These are phyloP conservation scores for Populus tremula DNA, from an alignment of 345 rosid species.

Conservation along the genomic window DNA sequence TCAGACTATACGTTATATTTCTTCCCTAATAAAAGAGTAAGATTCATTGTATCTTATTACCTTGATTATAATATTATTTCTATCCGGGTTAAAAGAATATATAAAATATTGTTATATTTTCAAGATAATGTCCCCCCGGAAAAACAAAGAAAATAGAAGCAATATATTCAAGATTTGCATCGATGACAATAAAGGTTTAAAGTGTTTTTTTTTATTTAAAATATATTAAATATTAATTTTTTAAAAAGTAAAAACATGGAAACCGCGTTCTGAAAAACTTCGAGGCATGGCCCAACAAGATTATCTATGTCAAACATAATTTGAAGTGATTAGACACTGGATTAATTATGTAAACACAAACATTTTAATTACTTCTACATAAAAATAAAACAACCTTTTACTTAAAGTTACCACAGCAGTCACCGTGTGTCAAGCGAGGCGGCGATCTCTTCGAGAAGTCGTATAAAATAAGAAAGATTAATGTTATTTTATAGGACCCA, in stretches of 20 bases:
- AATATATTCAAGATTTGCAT: background rate
- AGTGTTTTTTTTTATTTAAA: too few species aligned
- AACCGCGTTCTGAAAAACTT: too few species aligned
- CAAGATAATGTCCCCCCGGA: too few species aligned
- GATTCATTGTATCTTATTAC: background rate
- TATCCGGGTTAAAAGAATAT: background rate
- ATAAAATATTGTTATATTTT: too few species aligned
- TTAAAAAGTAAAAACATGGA: too few species aligned
- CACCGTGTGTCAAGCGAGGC: too few species aligned
- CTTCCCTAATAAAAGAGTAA: background rate
- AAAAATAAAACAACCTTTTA: too few species aligned
- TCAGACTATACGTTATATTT: background rate
- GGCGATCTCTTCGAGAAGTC: background rate
- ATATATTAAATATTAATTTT: too few species aligned
- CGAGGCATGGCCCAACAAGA: background rate
- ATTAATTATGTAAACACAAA: too few species aligned
- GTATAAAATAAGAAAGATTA: background rate
- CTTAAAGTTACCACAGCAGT: too few species aligned
- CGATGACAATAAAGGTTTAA: background rate
- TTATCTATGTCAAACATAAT: background rate
- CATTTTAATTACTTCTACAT: too few species aligned
- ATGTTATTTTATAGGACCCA: constrained; percentile 18
- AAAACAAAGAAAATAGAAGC: background rate
- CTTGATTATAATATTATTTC: background rate
- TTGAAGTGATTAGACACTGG: too few species aligned